Percentiles rank a stretch among this genome's conserved stretches.
phyloP scores from a whole-genome alignment of 805 yeast genomes.

The Geotrichum ghanense region DNA sequence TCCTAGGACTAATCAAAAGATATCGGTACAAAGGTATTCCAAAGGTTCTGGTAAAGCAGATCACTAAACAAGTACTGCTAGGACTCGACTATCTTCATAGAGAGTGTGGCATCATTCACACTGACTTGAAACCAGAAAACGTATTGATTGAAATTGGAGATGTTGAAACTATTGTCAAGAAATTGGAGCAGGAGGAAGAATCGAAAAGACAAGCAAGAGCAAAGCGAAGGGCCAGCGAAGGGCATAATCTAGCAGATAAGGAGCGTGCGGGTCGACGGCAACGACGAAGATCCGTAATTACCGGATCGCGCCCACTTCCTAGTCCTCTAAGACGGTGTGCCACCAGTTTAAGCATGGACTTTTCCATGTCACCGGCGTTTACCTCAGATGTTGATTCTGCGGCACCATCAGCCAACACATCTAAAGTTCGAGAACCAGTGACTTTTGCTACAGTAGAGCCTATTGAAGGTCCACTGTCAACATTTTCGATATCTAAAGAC shows the following conservation, averaged over 20 bases:
- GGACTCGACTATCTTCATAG: constrained; percentile 66
- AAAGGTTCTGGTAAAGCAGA: constrained; percentile 60
- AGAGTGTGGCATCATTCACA: constrained; percentile 62
- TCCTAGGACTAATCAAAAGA: constrained; percentile 71
- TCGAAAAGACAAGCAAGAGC: constrained; percentile 7
- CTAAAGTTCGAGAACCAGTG: constrained; percentile 2
- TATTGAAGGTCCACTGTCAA: constrained; percentile 7
- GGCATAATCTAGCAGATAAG: constrained; percentile 2
- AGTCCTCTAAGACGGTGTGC: constrained; percentile 58
- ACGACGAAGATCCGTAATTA: constrained; percentile 61
- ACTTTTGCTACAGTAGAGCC: constrained; percentile 7
- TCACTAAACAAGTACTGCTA: constrained; percentile 66
- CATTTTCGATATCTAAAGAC: constrained; percentile 6
- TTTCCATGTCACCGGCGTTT: constrained; percentile 18
- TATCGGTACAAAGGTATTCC: constrained; percentile 77
- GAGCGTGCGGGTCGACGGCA: constrained; percentile 32
- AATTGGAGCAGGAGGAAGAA: constrained; percentile 48
- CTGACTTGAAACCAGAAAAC: constrained; percentile 66
- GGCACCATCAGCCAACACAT: constrained; percentile 6
- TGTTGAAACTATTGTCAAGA: constrained; percentile 61
- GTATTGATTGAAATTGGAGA: constrained; percentile 74
- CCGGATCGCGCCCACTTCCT: constrained; percentile 89
- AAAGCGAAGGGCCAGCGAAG: background rate
- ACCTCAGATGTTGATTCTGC: constrained; percentile 14
- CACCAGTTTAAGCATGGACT: constrained; percentile 16